Conservation (phyloP, 805 yeast genomes). For the Candida palmyrensis region DNA sequence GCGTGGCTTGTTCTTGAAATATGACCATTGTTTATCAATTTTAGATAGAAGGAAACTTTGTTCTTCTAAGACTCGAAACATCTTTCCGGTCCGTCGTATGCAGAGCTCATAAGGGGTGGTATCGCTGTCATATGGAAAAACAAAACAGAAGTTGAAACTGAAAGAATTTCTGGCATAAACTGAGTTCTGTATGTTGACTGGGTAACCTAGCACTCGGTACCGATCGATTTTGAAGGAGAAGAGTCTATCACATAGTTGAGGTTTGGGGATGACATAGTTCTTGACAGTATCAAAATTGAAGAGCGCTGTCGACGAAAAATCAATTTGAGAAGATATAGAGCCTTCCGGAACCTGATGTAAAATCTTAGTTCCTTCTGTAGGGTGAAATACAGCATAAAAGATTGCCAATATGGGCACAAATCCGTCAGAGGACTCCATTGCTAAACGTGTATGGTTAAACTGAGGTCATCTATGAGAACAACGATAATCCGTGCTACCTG, state of each 20-base stretch:
- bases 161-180: constrained; percentile 87
- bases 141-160: constrained; percentile 89
- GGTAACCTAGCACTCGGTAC: constrained; percentile 78
- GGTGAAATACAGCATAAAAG: constrained; percentile 90
- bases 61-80: constrained; percentile 88
- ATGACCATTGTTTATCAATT: constrained; percentile 34
- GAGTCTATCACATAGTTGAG: constrained; percentile 79
- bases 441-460: too few relatives aligned
- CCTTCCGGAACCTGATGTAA: constrained; percentile 87
- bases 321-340: constrained; percentile 37
- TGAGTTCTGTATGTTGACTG: constrained; percentile 72
- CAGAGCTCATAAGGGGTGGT: constrained; percentile 84
- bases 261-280: constrained; percentile 91
- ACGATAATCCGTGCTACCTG: background rate
- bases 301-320: constrained; percentile 30
- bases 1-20: constrained; percentile 29
- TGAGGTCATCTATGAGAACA: background rate
- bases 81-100: constrained; percentile 74
- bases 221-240: constrained; percentile 68
- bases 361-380: constrained; percentile 92
- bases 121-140: constrained; percentile 77
- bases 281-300: constrained; percentile 82
- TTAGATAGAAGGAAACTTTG: constrained; percentile 73
- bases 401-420: constrained; percentile 86
- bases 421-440: constrained; percentile 46